Percentiles rank a stretch among this genome's conserved stretches.
Conservation (phyloP, 1,139 yeast species). For the Candida sp. region DNA sequence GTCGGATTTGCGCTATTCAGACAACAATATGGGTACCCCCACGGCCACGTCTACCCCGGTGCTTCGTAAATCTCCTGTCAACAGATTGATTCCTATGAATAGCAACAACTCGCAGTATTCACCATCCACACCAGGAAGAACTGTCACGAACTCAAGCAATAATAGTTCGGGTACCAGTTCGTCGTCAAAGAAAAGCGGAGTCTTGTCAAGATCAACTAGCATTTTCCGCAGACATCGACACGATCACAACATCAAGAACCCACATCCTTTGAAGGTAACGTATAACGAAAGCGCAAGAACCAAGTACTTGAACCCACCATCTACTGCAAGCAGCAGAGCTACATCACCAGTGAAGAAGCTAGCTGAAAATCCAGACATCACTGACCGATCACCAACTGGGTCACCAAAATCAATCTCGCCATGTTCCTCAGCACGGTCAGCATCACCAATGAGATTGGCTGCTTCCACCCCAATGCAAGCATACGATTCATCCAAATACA, state of each 20-base stretch:
- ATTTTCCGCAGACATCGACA: conserved; percentile 30
- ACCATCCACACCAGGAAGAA: conserved; percentile 6
- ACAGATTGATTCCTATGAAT: background rate
- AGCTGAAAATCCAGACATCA: background rate
- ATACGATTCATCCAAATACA: background rate
- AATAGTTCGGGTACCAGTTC: conserved; percentile 10
- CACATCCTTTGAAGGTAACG: conserved; percentile 21
- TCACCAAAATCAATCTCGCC: background rate
- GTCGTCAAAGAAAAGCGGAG: conserved; percentile 27
- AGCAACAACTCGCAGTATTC: background rate
- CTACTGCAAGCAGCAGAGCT: conserved; percentile 22
- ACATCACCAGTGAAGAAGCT: conserved; percentile 21
- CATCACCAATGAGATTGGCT: background rate
- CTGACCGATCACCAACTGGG: background rate
- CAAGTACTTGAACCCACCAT: background rate
- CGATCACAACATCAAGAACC: conserved; percentile 9
- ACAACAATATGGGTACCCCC: conserved; percentile 5
- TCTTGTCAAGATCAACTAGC: conserved; percentile 35
- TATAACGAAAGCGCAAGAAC: conserved; percentile 35
- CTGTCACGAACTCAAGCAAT: conserved; percentile 4
- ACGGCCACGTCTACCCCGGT: conserved; percentile 8
- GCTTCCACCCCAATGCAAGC: background rate
- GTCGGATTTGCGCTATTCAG: conserved; percentile 8
- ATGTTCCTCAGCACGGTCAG: background rate
- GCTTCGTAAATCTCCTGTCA: background rate